Evolutionary conservation across 306 rosid genomes (phyloP), one percentile per base, ranked within the genome.

Genomic region (Prunus armeniaca): DNA sequence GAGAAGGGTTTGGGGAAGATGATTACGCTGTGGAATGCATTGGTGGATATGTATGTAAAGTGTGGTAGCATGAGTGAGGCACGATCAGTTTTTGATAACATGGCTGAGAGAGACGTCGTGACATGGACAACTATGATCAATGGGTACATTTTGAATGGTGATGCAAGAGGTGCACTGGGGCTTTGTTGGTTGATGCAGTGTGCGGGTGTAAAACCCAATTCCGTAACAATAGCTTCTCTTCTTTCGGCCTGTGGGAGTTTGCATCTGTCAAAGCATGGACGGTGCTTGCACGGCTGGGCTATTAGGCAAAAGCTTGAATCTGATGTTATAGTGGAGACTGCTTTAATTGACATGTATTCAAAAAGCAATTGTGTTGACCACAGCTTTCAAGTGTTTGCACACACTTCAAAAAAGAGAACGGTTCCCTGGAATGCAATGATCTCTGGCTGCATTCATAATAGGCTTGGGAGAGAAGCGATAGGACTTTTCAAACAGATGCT

Each of bases 381-480:
- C 46, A 81, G 96, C 80, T 82, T 83, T 81, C 79, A 76, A 76
- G 88, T 90, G 41, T 91, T 90, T 76, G 76, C 71, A 77, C 70
- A 76, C 74, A 85, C 91, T 81, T 86, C 96, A 7, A 89, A 80
- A 77, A 84, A 69, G 83, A 85, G 87, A 81, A 84, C 89, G 0
- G 91, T 89, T 65, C 93, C 93, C 11, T 94, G 98, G 97, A 91
- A 89, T 81, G 96, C 98, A 3, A 72, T 85, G 72, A 78, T 94
- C 25, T 87, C 93, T 19, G 93, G 91, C 50, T 89, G 81, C n/a
- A 76, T 90, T 78, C 89, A 86, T 30, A 88, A 87, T 70, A 85
- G 65, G 75, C 86, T 86, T 72, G 91, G 87, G 52, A 83, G 90
- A 77, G 92, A 88, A 43, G 98, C 93, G 22, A 75, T 89, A 18